Base-by-base conservation (phyloP, 139 green algal species). In the Axilococcus clingmanii region DNA sequence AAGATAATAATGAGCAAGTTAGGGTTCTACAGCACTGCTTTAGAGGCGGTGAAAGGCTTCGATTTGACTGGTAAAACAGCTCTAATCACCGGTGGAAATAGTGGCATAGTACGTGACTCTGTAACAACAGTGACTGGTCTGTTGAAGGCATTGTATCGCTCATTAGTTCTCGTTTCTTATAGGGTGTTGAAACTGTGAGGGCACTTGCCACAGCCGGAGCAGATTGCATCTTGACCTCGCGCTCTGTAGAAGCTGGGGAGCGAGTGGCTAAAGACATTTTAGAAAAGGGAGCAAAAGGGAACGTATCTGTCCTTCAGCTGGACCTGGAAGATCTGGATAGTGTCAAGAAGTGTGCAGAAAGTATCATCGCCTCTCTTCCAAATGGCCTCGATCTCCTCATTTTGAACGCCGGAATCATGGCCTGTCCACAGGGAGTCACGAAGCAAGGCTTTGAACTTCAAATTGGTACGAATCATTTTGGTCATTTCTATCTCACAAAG, bases 391-490 rank as follows among this genome's bases (percentile, higher is more conserved):
- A 67, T 31, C 1, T 59, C 2, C 23, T 67, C 7, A 24, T 67
- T 0, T 22, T 52, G 24, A 59, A 59, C 30, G 49, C 49, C 0
- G 73, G 70, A 12, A 41, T 80, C 25, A 79, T 80, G 71, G 61
- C 48, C 25, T 52, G 38, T 12, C 37, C 65, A 25, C 31, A 48
- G 12, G 8, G 25, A 4, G 38, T 55, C 17, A 84, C 75, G 1
- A 45, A 43, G 1, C 59, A 80, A 17, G 71, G 71, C 7, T 76
- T 74, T 40, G 67, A 73, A 48, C 40, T 57, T 43, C 58, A 73
- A 33, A 57, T 75, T 16, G 71, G 66, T 27, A 62, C 54, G 4
- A 75, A 75, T 27, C 65, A 79, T 48, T 53, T 75, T 33, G 70
- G 70, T 1, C 70, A 79, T 40, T 52, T 69, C 22, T 37, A 46